A percentile compares a stretch with the other conserved stretches of the same genome.
Conservation (phyloP, 352 stramenopile species). For the Phytophthora crassamura region DNA sequence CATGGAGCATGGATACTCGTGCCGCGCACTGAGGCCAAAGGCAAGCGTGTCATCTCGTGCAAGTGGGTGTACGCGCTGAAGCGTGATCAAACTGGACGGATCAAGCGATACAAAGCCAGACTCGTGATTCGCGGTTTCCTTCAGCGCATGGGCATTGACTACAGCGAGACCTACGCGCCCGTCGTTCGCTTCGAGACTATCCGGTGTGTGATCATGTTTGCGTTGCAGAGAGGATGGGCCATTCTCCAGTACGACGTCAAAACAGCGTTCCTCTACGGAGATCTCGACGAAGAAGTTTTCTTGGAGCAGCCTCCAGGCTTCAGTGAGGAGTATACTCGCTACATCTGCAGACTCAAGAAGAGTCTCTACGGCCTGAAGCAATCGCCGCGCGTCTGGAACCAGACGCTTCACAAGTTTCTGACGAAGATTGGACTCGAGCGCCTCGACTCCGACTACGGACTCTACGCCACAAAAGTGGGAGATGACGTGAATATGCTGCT, state of each 20-base stretch:
- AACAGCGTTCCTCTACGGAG: conserved; percentile 14
- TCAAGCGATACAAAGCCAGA: conserved; percentile 20
- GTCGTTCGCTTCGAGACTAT: conserved; percentile 23
- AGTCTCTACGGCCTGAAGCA: conserved; percentile 10
- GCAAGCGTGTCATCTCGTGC: conserved; percentile 12
- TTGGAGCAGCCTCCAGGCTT: conserved; percentile 8
- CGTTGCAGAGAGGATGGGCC: conserved; percentile 12
- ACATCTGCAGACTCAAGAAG: neutral
- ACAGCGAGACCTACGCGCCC: conserved; percentile 20
- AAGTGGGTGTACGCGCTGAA: conserved; percentile 24
- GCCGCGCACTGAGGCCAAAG: conserved; percentile 1
- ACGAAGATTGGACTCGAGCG: conserved; percentile 5
- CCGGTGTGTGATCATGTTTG: conserved; percentile 3
- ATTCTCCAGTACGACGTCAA: conserved; percentile 29
- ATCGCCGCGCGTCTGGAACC: conserved; percentile 17
- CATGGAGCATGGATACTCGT: conserved; percentile 4
- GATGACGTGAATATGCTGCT: conserved; percentile 14
- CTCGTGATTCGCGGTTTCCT: conserved; percentile 18
- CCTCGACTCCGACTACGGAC: conserved; percentile 15
- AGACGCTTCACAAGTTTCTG: conserved; percentile 6
- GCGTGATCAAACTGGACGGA: conserved; percentile 1
- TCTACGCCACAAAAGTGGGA: conserved; percentile 14
- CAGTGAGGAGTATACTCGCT: neutral
- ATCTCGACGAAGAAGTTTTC: conserved; percentile 6
- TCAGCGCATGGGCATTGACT: conserved; percentile 15